Conservation (phyloP, 768 basidiomycete genomes). For the Vararia minispora region DNA sequence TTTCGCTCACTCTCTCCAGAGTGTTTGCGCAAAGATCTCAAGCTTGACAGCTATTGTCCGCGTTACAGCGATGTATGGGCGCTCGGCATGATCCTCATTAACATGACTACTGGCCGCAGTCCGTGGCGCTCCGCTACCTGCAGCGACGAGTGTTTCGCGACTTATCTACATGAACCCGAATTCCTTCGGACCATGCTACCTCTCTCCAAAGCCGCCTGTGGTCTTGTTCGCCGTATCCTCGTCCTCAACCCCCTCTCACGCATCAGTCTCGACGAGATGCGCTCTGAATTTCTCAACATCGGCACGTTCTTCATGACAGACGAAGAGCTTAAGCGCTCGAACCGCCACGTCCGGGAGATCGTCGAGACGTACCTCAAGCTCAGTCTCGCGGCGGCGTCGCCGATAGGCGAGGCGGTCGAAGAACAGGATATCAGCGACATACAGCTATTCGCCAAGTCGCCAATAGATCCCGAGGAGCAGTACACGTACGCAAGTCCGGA, state of each 20-base stretch:
- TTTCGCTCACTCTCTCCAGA: slow-evolving; percentile 7
- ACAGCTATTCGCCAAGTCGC: too few relatives aligned
- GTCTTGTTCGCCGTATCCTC: slow-evolving; percentile 47
- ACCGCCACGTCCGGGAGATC: too few relatives aligned
- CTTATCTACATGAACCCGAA: slow-evolving; percentile 32
- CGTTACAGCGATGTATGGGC: slow-evolving; percentile 21
- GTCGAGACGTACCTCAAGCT: too few relatives aligned
- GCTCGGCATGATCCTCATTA: slow-evolving; percentile 40
- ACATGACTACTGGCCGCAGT: slow-evolving; percentile 39
- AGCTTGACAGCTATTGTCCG: slow-evolving; percentile 17
- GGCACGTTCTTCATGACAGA: slow-evolving; percentile 52
- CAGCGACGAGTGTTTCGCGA: slow-evolving; percentile 34
- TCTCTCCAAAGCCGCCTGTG: slow-evolving; percentile 34
- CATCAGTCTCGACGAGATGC: slow-evolving; percentile 52
- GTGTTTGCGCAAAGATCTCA: slow-evolving; percentile 10
- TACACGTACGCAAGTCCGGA: too few relatives aligned
- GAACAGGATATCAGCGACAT: too few relatives aligned
- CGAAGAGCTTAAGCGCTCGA: too few relatives aligned
- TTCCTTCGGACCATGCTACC: slow-evolving; percentile 41
- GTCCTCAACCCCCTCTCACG: slow-evolving; percentile 49
- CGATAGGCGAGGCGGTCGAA: too few relatives aligned
- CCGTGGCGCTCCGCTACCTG: slow-evolving; percentile 42
- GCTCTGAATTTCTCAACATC: slow-evolving; percentile 40
- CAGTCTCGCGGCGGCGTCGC: too few relatives aligned
- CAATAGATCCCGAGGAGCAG: too few relatives aligned